A percentile compares a stretch with the other conserved stretches of the same genome.
phyloP scores from a whole-genome alignment of 345 rosid species.

The Lepidium sativum region DNA sequence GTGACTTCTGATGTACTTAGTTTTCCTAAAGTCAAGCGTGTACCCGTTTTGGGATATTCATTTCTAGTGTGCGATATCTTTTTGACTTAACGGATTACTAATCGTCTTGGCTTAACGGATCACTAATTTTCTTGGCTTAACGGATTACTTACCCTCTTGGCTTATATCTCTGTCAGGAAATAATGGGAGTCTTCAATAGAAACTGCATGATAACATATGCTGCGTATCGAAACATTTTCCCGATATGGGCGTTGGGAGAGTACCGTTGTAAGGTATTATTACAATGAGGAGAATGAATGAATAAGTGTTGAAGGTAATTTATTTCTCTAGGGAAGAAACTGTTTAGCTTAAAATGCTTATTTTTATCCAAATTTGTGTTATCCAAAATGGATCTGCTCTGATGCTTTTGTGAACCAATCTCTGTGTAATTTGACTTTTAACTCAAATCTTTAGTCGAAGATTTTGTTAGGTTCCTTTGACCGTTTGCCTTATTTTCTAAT shows the following conservation, averaged over 20 bases:
- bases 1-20: too few relatives aligned
- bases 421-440: neutral
- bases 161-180: constrained; percentile 37
- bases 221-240: constrained; percentile 54
- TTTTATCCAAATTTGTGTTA: neutral
- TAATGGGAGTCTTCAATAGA: constrained; percentile 70
- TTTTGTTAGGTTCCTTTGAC: neutral
- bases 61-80: too few relatives aligned
- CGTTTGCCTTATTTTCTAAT: too few relatives aligned
- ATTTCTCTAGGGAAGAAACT: constrained; percentile 6
- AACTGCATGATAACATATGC: constrained; percentile 68
- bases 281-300: constrained; percentile 19
- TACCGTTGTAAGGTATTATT: constrained; percentile 41
- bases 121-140: neutral
- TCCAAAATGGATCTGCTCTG: neutral
- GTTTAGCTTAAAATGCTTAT: neutral
- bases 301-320: neutral
- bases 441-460: constrained; percentile 10
- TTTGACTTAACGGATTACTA: too few relatives aligned
- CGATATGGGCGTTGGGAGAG: constrained; percentile 66
- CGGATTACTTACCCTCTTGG: neutral
- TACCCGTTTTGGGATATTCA: too few relatives aligned
- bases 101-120: too few relatives aligned
- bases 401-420: neutral
- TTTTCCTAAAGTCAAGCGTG: too few relatives aligned